A percentile compares a stretch with the other conserved stretches of the same genome.
These are phyloP conservation scores for Oryza glumipatula DNA, from an alignment of 176 grass and related monocot species.

Conservation along the genomic window DNA sequence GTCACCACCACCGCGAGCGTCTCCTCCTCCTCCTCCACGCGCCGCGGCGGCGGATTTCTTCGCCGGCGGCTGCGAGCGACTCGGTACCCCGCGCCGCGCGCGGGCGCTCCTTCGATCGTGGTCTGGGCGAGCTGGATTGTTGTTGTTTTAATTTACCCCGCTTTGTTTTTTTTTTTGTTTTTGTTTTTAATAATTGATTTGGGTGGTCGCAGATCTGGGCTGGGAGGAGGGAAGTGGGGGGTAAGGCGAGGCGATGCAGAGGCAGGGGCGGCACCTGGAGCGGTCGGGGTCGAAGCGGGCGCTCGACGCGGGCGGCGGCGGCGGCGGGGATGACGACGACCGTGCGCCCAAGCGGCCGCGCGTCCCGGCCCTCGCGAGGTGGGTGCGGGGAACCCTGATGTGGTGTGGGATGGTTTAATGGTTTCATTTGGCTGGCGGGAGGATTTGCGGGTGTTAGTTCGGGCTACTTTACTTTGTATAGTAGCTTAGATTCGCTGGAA, in stretches of 20 bases:
- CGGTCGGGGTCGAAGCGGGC: constrained; percentile 57
- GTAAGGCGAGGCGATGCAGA: constrained; percentile 43
- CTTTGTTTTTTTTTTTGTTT: background rate
- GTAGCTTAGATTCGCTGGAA: background rate
- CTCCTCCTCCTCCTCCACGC: constrained; percentile 13
- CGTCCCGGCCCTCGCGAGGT: constrained; percentile 64
- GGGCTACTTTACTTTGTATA: background rate
- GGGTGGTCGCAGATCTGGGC: constrained; percentile 43
- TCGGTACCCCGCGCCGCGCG: background rate
- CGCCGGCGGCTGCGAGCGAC: background rate
- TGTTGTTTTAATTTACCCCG: background rate
- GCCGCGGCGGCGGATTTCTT: background rate
- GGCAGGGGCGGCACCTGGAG: constrained; percentile 48
- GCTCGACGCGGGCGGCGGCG: constrained; percentile 47
- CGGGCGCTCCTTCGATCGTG: background rate
- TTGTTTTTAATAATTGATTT: background rate
- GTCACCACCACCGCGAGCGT: background rate
- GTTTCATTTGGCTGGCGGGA: background rate
- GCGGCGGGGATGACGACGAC: constrained; percentile 32
- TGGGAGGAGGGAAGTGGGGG: background rate
- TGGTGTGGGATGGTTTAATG: background rate
- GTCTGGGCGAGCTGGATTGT: constrained; percentile 11
- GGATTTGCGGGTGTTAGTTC: background rate
- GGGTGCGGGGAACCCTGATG: background rate
- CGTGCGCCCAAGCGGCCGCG: constrained; percentile 51